Evolutionary conservation across 495 filamentous ascomycete species (phyloP), one percentile per base, ranked within the genome.

Genomic region (Xylaria castorea): DNA sequence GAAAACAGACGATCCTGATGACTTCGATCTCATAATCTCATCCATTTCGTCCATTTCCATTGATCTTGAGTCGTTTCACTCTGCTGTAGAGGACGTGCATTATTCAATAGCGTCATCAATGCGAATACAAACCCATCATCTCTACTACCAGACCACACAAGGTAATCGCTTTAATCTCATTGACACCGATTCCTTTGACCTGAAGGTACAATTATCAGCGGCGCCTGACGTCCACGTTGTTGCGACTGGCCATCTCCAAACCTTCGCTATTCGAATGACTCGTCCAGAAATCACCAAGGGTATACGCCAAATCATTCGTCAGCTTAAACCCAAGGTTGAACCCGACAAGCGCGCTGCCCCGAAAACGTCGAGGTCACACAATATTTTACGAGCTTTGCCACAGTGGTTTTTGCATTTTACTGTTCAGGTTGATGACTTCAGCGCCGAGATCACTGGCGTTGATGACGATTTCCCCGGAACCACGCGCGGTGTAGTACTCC

Each of bases 31-130:
- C 14, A 91, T 99, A 32, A 97, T 99, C 34, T 96, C 92, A 8
- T 94, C 94, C 40, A 92, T 97, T 48, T 98, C 96, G 0, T 97
- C 95, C 0, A 90, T 98, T 42, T 95, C 94, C 0, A 82, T 98
- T 38, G 97, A 98, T 76, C 86, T 95, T 25, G 96, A 99, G 77
- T 98, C 96, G 5, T 97, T 93, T 14, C 96, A 99, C 82, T 97
- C 95, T 27, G 86, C 91, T 7, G 91, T 92, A 58, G 94, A 92
- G 46, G 92, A 97, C 16, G 83, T 92, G 6, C 93, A 97, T 76
- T 99, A 99, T 79, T 91, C 92, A 27, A 83, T 99, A 12, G 89
- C 89, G 9, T 93, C 94, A 1, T 91, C 92, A 12, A 90, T 96
- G 77, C 89, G 97, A 51, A 84, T 98, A 57, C 90, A 92, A 66